Conservation (phyloP, 345 rosid genomes). For the Rhizophora apiculata region DNA sequence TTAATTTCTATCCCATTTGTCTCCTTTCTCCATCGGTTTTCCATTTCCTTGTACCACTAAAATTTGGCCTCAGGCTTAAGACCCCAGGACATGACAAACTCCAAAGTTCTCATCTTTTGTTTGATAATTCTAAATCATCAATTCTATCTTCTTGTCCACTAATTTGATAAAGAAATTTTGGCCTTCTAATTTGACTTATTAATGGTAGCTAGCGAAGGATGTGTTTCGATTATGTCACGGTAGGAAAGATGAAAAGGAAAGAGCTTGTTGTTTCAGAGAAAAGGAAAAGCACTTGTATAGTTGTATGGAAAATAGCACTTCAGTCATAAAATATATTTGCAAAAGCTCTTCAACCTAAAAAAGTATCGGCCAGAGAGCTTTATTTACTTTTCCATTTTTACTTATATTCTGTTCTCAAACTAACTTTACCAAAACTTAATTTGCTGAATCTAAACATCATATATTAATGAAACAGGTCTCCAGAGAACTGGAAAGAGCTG, state of each 20-base stretch:
- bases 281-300: no score
- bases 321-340: background rate
- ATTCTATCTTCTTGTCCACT: slow-evolving; percentile 3
- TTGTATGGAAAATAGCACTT: background rate
- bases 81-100: no score
- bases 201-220: no score
- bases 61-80: no score
- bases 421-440: slow-evolving; percentile 38
- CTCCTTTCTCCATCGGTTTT: slow-evolving; percentile 13
- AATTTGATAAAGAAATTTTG: background rate
- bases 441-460: background rate
- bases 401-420: background rate
- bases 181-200: background rate
- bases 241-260: no score
- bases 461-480: slow-evolving; percentile 23
- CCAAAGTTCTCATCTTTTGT: no score
- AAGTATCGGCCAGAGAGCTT: slow-evolving; percentile 7
- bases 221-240: no score
- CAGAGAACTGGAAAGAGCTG: slow-evolving; percentile 36
- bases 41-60: slow-evolving; percentile 7
- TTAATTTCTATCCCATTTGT: slow-evolving; percentile 25
- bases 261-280: no score
- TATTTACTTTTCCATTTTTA: background rate
- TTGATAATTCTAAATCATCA: no score
- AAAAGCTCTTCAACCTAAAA: slow-evolving; percentile 4